Percentiles rank a stretch among this genome's conserved stretches.
Conservation (phyloP, 257 asterid genomes). For the Parsonsia alboflavescens region DNA sequence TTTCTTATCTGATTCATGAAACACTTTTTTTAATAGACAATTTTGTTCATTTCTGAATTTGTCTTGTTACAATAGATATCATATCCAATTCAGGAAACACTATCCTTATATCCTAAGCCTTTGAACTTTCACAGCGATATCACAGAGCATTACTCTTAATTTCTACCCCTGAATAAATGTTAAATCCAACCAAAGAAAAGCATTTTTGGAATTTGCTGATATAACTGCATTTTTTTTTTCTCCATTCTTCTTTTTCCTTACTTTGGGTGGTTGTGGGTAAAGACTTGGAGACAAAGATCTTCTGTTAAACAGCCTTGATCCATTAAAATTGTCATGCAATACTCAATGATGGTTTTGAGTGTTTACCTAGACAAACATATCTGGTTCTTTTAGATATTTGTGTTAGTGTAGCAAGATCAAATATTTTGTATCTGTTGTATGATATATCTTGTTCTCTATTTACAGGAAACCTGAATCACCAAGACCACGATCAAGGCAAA, state of each 20-base stretch:
- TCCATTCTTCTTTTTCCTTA: background rate
- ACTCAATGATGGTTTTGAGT: background rate
- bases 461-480: conserved; percentile 94
- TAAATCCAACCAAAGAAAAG: background rate
- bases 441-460: conserved; percentile 10
- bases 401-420: background rate
- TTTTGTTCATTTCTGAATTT: background rate
- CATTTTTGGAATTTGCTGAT: background rate
- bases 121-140: background rate
- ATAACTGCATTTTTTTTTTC: background rate
- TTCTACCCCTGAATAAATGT: background rate
- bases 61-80: background rate
- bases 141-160: background rate
- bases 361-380: background rate
- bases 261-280: no score
- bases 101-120: background rate
- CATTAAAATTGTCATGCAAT: background rate
- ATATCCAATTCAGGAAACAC: background rate
- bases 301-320: background rate
- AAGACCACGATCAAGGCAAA: conserved; percentile 60
- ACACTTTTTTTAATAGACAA: no score
- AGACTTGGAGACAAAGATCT: background rate
- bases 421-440: background rate
- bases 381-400: background rate
- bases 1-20: background rate